These are phyloP conservation scores for Colletotrichum sp. DNA, from an alignment of 2,329 filamentous ascomycete species.

Conservation along the genomic window DNA sequence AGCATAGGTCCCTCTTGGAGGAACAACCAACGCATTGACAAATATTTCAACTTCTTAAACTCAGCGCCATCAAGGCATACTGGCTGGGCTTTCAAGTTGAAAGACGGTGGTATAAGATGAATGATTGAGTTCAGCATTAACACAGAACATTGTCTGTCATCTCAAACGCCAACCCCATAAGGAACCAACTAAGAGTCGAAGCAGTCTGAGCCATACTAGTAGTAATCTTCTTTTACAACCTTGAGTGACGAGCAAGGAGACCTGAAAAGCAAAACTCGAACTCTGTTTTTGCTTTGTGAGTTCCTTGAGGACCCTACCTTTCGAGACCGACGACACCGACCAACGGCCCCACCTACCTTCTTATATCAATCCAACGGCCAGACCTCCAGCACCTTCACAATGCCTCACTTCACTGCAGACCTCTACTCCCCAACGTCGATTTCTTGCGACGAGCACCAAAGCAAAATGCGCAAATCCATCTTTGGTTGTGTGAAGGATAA, in stretches of 20 bases:
- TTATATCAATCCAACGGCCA: neutral
- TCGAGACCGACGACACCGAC: neutral
- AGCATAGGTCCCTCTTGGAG: neutral
- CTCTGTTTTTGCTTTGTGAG: neutral
- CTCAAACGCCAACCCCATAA: neutral
- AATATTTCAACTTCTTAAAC: neutral
- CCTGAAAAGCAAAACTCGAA: neutral
- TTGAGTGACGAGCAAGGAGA: neutral
- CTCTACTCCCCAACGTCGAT: neutral
- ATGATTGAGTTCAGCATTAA: neutral
- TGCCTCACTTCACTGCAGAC: conserved; percentile 10
- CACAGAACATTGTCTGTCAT: neutral
- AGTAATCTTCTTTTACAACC: neutral
- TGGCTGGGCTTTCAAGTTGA: neutral
- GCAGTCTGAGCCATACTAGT: neutral
- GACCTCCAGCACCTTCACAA: neutral
- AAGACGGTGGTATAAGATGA: neutral
- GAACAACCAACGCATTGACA: neutral
- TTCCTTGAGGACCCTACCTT: neutral
- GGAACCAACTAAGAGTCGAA: neutral
- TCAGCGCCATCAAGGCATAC: neutral
- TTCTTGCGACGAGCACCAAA: neutral
- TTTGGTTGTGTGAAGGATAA: conserved; percentile 39
- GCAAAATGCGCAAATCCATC: conserved; percentile 27
- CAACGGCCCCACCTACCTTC: neutral